Conservation (phyloP, 2,329 filamentous ascomycete species). For the Venturia aucupariae region DNA sequence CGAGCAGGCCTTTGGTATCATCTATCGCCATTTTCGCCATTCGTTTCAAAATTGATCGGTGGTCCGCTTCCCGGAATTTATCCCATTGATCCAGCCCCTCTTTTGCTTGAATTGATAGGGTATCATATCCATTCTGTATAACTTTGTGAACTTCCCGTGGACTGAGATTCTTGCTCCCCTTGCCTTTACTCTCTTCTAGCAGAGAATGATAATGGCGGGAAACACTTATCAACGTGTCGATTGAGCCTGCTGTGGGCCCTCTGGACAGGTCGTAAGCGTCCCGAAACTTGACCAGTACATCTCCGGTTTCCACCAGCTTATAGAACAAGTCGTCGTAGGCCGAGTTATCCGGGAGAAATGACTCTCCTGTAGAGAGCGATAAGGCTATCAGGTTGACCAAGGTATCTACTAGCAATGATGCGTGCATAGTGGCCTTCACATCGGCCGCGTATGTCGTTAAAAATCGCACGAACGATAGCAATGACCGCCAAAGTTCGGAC, state of each 20-base stretch:
- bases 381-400: constrained; percentile 77
- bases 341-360: constrained; percentile 77
- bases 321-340: constrained; percentile 97
- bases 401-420: constrained; percentile 64
- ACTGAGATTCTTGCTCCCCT: constrained; percentile 49
- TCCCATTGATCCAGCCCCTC: constrained; percentile 83
- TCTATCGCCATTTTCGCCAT: constrained; percentile 71
- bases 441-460: constrained; percentile 78
- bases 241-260: constrained; percentile 38
- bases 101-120: constrained; percentile 78
- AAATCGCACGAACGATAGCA: constrained; percentile 83
- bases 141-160: constrained; percentile 78
- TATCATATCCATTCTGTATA: constrained; percentile 95
- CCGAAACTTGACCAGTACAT: constrained; percentile 72
- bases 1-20: constrained; percentile 47
- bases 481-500: constrained; percentile 85
- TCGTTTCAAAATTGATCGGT: constrained; percentile 77
- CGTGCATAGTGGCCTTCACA: constrained; percentile 57
- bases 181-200: constrained; percentile 46
- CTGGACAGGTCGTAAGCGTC: constrained; percentile 54
- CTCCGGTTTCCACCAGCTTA: constrained; percentile 89
- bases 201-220: constrained; percentile 80
- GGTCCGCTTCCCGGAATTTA: constrained; percentile 76
- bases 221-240: constrained; percentile 75
- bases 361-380: constrained; percentile 76